Base-by-base conservation (phyloP, 371 early-diverging fungal species). In the Thermomucor indicae-seudaticae region DNA sequence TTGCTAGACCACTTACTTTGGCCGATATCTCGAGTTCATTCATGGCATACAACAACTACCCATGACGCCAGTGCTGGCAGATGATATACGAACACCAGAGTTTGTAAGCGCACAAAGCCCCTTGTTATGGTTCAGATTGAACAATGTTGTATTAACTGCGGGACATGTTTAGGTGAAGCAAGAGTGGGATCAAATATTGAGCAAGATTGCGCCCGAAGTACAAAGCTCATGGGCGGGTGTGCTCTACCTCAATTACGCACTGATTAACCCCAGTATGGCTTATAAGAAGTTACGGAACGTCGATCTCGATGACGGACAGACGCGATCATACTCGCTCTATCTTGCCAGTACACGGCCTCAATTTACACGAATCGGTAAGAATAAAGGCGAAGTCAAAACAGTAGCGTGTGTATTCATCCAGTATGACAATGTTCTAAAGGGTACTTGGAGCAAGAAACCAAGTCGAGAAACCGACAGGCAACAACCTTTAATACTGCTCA, bases 41-140 rank as follows among this genome's bases (percentile, higher is more conserved):
- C 85, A 85, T 57, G 86, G 91, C 7, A 90, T 90, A 51, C 91
- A 89, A 51, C 85, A 86, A 69, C 62, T 90, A 20, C 89, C 91
- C 0, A 85, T 87, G 56, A 89, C 89, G 14, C 89, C 91, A 2
- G 82, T 80, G 1, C 51, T 79, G 27, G 66, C 69, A 30, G 72
- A 72, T 0, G 49, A 72, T 48, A 60, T 77, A 12, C 64, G 80
- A 20, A 72, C 67, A 1, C 66, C 57, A 29, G 63, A 68, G 45
- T 79, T 83, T 62, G 78, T 81, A 20, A 59, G 55, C 48, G 29
- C 14, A 25, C 12, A 11, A 16, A n/a, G n/a, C n/a, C n/a, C n/a
- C 14, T 24, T 19, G 23, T 24, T 2, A 16, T 27, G 11, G n/a
- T 27, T 44, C 35, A 24, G 12, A 19, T 27, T 37, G 1, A 20